Evolutionary conservation across 2,329 filamentous ascomycete species (phyloP).

Genomic region (Aspergillus eucalypticola): DNA sequence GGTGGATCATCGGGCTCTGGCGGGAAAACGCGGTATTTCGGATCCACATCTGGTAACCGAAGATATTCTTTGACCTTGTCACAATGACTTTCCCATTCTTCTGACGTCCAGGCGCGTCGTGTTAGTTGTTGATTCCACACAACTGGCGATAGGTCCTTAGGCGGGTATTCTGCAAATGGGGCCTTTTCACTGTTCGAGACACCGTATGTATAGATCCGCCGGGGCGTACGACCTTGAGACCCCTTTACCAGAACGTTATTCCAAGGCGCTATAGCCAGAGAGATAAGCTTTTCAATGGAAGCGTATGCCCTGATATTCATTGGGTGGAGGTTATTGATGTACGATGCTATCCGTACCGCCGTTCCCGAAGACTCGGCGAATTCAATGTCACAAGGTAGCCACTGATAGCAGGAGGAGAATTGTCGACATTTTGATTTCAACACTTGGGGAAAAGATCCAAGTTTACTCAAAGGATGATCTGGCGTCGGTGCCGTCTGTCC

Average conservation of each 20-base stretch:
- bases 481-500: neutral
- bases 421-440: too few species aligned
- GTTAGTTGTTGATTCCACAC: neutral
- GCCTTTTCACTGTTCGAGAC: neutral
- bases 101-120: neutral
- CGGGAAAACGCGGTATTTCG: neutral
- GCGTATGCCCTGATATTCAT: neutral
- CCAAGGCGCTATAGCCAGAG: neutral
- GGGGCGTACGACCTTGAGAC: neutral
- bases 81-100: neutral
- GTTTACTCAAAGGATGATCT: neutral
- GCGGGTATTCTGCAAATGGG: neutral
- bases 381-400: slow-evolving; percentile 2
- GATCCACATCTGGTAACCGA: neutral
- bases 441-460: neutral
- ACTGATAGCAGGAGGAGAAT: neutral
- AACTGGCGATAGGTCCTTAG: neutral
- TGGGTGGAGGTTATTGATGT: slow-evolving; percentile 2
- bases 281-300: neutral
- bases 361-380: neutral
- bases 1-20: neutral
- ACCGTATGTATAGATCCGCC: neutral
- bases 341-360: neutral
- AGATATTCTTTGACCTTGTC: neutral
- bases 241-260: neutral